Percentiles rank a stretch among this genome's conserved stretches.
These are phyloP conservation scores for Mycena kentingensis DNA, from an alignment of 768 basidiomycete species.

Conservation along the genomic window DNA sequence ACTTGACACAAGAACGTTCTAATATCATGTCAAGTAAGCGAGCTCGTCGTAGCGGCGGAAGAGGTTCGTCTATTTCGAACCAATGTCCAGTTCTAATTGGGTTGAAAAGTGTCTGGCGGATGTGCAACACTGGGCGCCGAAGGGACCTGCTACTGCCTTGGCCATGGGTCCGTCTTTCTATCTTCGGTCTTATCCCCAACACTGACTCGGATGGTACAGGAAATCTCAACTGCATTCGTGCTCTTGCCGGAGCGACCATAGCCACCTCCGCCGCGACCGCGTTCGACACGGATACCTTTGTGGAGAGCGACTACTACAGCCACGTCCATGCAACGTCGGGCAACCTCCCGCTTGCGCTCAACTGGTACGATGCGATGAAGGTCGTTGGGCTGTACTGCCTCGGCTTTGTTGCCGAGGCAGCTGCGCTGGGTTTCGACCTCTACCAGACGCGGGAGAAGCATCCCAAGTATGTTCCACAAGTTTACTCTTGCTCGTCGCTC, in stretches of 20 bases:
- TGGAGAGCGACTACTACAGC: constrained; percentile 54
- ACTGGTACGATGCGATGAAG: constrained; percentile 73
- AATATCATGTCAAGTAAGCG: constrained; percentile 47
- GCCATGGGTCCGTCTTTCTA: constrained; percentile 46
- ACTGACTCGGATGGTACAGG: constrained; percentile 33
- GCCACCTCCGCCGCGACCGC: constrained; percentile 49
- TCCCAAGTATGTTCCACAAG: constrained; percentile 59
- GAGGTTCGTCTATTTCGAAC: constrained; percentile 59
- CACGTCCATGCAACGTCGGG: constrained; percentile 47
- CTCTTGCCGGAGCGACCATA: constrained; percentile 61
- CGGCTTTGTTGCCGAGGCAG: constrained; percentile 61
- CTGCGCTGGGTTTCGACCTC: constrained; percentile 60
- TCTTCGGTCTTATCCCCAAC: background rate
- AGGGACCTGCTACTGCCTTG: constrained; percentile 53
- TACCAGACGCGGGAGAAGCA: constrained; percentile 60
- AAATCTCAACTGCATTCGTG: constrained; percentile 64
- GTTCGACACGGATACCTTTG: constrained; percentile 63
- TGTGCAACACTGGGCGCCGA: constrained; percentile 56
- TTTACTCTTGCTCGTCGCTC: background rate
- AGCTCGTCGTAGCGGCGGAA: constrained; percentile 58
- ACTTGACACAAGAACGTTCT: background rate
- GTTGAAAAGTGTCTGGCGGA: constrained; percentile 66
- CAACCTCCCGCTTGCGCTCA: constrained; percentile 54
- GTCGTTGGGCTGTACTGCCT: constrained; percentile 65
- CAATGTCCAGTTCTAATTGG: too few relatives aligned